Evolutionary conservation across 495 filamentous ascomycete genomes (phyloP).

Genomic region (Penicillium fimorum): DNA sequence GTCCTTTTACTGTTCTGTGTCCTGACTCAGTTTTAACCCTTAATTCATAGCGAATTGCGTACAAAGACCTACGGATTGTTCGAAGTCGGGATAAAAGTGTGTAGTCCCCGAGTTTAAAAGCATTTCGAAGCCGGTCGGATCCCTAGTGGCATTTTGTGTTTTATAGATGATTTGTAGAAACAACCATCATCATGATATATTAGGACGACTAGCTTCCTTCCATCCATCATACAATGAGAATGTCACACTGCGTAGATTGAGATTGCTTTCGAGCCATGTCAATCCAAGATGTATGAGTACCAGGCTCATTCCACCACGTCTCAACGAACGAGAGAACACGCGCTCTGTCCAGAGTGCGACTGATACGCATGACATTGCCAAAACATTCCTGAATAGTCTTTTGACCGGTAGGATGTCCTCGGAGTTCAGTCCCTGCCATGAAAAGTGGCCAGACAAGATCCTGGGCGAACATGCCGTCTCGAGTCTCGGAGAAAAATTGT

Average conservation of each 20-base stretch:
- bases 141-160: too few species aligned
- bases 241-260: not conserved
- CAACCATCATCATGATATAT: not conserved
- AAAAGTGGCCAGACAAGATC: conserved; percentile 32
- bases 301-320: conserved; percentile 13
- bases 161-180: not conserved
- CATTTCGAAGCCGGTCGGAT: too few species aligned
- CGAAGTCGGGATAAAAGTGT: too few species aligned
- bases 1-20: too few species aligned
- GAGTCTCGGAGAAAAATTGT: conserved; percentile 16
- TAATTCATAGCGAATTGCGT: too few species aligned
- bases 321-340: conserved; percentile 20
- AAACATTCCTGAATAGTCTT: conserved; percentile 11
- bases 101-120: too few species aligned
- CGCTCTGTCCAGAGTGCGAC: conserved; percentile 18
- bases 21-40: too few species aligned
- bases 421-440: conserved; percentile 26
- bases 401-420: conserved; percentile 9
- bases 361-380: conserved; percentile 18
- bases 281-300: conserved; percentile 15
- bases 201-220: too few species aligned
- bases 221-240: conserved; percentile 12
- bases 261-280: conserved; percentile 12
- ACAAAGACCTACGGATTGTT: too few species aligned
- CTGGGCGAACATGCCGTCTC: conserved; percentile 21